These are phyloP conservation scores for Coriaria nepalensis DNA, from an alignment of 306 rosid genomes.

Conservation along the genomic window DNA sequence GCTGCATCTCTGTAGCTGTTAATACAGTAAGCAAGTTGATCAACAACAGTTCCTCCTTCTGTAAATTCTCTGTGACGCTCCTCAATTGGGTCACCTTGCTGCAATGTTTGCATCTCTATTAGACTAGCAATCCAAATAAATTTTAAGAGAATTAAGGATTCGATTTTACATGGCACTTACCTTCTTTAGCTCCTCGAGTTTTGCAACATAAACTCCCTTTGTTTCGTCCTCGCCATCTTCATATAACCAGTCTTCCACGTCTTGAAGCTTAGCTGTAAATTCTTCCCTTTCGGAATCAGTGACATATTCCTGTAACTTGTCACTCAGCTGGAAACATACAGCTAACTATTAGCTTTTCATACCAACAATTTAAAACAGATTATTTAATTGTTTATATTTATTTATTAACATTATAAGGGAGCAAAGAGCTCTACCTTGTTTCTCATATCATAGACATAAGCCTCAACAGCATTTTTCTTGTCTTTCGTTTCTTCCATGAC, in stretches of 20 bases:
- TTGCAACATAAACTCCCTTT: constrained; percentile 81
- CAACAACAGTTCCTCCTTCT: constrained; percentile 61
- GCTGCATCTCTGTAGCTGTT: constrained; percentile 81
- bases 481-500: constrained; percentile 97
- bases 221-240: constrained; percentile 96
- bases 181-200: constrained; percentile 87
- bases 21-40: constrained; percentile 44
- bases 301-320: constrained; percentile 67
- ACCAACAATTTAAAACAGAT: no score
- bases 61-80: constrained; percentile 54
- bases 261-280: constrained; percentile 52
- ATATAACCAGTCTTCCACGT: constrained; percentile 87
- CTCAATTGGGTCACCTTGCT: constrained; percentile 94
- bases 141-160: background rate
- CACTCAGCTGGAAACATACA: constrained; percentile 45
- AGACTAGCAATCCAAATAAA: constrained; percentile 3
- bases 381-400: no score
- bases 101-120: constrained; percentile 14
- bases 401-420: background rate
- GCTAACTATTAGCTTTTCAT: constrained; percentile 2
- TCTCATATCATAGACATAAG: constrained; percentile 92
- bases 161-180: constrained; percentile 13
- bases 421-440: constrained; percentile 44
- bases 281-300: constrained; percentile 58
- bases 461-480: constrained; percentile 89